Base-by-base conservation (phyloP, 176 grass and related monocot genomes). In the Oryza glaberrima region DNA sequence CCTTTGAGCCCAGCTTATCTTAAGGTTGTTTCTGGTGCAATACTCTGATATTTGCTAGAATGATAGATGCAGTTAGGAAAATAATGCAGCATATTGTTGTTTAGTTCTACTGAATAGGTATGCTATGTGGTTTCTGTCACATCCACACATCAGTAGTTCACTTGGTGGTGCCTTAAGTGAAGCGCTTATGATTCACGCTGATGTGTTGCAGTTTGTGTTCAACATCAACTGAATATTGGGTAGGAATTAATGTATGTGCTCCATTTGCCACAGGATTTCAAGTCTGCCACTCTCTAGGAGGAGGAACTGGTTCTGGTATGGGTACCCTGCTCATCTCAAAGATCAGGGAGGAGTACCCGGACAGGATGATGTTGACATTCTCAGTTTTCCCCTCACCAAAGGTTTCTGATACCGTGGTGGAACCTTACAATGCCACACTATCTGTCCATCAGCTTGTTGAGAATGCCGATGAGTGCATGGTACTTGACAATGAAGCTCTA, bases 321-420 rank as follows among this genome's bases (percentile, higher is more conserved):
- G 90, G 90, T 47, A 92, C 91, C 56, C 81, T 92, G 56, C 91
- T 92, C 54, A 92, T 92, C 83, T 92, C 91, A 23, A 92, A 92
- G 84, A 92, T 92, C 66, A 92, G 87, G 77, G 91, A 92, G 81
- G 91, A 92, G 78, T 92, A 92, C 79, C 91, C 91, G 34, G 91
- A 92, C 23, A 83, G 91, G 52, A 92, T 92, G 91, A 89, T 89
- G 87, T 23, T 92, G 6, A 92, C 91, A 12, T 92, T 89, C 87
- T 92, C 90, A 12, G 90, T 92, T 60, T 92, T 92, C 76, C 90
- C 90, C 15, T 92, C 90, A 7, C 90, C 87, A 2, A 92, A 92
- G 80, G 90, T 92, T 46, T 92, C 90, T 26, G 90, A 92, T 61
- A 92, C 90, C 5, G 90, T 92, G 26, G 90, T 92, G 4, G 90